Conservation (phyloP, 2,329 filamentous ascomycete species). For the Pochonia chlamydosporia region DNA sequence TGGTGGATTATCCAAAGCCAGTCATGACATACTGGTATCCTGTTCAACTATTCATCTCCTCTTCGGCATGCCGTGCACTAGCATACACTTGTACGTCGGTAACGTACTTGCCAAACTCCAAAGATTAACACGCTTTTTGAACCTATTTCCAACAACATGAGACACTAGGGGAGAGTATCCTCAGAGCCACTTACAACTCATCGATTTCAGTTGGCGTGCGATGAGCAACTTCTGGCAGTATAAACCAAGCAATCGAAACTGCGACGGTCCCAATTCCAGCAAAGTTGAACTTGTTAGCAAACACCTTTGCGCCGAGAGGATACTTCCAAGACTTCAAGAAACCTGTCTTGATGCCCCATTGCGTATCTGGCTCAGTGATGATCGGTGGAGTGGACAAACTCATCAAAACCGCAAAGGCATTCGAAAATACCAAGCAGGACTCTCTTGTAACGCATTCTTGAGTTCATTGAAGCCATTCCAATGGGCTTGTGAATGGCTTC, state of each 20-base stretch:
- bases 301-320: not conserved
- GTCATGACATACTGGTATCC: too few species aligned
- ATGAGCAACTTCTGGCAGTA: slow-evolving; percentile 28
- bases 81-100: too few species aligned
- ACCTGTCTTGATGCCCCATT: slow-evolving; percentile 39
- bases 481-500: too few species aligned
- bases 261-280: slow-evolving; percentile 25
- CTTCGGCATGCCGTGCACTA: too few species aligned
- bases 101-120: too few species aligned
- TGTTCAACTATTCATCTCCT: too few species aligned
- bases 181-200: slow-evolving; percentile 25
- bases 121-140: too few species aligned
- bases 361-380: slow-evolving; percentile 28
- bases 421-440: slow-evolving; percentile 33
- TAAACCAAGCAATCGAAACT: slow-evolving; percentile 27
- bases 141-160: too few species aligned
- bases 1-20: too few species aligned
- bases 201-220: slow-evolving; percentile 31
- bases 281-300: slow-evolving; percentile 19
- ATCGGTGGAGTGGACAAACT: slow-evolving; percentile 38
- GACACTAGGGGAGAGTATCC: too few species aligned
- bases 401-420: slow-evolving; percentile 35
- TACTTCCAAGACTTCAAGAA: slow-evolving; percentile 31
- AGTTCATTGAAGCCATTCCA: too few species aligned
- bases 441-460: too few species aligned